Conservation (phyloP, 1,139 yeast genomes). For the Torulaspora pretoriensis region DNA sequence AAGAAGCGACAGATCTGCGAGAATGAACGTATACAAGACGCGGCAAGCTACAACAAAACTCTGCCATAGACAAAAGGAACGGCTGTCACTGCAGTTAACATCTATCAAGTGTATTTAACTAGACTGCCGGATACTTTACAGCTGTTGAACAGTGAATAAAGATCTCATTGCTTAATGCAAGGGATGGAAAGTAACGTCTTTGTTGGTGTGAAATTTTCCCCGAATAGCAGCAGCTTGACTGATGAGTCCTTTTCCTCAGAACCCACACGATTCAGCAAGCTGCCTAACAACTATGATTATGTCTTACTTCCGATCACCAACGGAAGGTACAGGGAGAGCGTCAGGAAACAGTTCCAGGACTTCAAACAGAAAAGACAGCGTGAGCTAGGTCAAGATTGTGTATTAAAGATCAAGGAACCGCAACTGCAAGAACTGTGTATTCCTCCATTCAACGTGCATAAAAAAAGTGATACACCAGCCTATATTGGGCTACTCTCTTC, state of each 20-base stretch:
- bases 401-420: slow-evolving; percentile 40
- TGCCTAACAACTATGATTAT: slow-evolving; percentile 36
- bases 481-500: slow-evolving; percentile 51
- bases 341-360: slow-evolving; percentile 37
- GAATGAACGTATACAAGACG: neutral
- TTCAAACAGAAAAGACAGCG: slow-evolving; percentile 29
- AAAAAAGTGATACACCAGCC: slow-evolving; percentile 16
- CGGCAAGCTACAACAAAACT: slow-evolving; percentile 1
- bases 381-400: slow-evolving; percentile 10
- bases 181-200: slow-evolving; percentile 34
- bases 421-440: slow-evolving; percentile 40
- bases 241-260: slow-evolving; percentile 3
- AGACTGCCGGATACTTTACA: no score
- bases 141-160: slow-evolving; percentile 2
- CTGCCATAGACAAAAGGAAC: neutral
- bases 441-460: slow-evolving; percentile 25
- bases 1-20: slow-evolving; percentile 2
- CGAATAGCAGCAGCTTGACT: slow-evolving; percentile 9
- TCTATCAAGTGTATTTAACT: neutral
- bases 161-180: neutral
- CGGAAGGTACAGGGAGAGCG: slow-evolving; percentile 41
- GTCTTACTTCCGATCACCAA: slow-evolving; percentile 45
- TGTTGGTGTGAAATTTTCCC: slow-evolving; percentile 35
- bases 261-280: slow-evolving; percentile 2
- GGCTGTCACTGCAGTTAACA: neutral